Conservation (phyloP, 2,329 filamentous ascomycete genomes). For the Colletotrichum tofieldiae region DNA sequence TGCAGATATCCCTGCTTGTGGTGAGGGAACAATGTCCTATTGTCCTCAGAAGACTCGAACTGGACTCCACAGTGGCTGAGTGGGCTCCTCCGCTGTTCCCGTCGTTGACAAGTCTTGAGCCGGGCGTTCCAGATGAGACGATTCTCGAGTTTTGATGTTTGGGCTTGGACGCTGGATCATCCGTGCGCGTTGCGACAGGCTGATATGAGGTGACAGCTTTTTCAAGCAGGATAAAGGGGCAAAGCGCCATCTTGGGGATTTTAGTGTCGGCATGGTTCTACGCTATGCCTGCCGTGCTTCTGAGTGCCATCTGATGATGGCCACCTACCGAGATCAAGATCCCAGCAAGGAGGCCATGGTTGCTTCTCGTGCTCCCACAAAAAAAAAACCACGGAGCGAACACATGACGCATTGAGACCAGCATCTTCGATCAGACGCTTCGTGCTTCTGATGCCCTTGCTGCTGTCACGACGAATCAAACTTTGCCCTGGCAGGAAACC, state of each 20-base stretch:
- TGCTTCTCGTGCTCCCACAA: background rate
- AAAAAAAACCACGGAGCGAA: background rate
- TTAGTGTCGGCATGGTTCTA: constrained; percentile 3
- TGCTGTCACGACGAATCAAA: background rate
- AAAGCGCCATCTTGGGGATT: background rate
- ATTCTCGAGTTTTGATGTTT: background rate
- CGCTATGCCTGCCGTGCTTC: background rate
- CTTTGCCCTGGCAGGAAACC: background rate
- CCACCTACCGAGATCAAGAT: constrained; percentile 8
- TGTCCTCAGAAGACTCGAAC: background rate
- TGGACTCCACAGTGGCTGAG: background rate
- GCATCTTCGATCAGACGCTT: background rate
- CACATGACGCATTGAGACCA: background rate
- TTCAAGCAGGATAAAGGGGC: constrained; percentile 25
- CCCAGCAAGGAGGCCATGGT: background rate
- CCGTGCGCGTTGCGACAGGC: constrained; percentile 25
- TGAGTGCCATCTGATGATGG: constrained; percentile 13
- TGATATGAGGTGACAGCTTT: constrained; percentile 4
- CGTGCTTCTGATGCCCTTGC: background rate
- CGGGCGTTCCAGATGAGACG: background rate
- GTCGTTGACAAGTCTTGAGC: background rate
- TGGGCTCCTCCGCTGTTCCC: background rate
- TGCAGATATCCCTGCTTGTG: constrained; percentile 19
- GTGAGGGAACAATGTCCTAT: background rate
- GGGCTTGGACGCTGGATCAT: constrained; percentile 3